Percentiles rank a stretch among this genome's conserved stretches.
Evolutionary conservation across 2,329 filamentous ascomycete genomes (phyloP).

Genomic region (Teratosphaeria epicoccoides): DNA sequence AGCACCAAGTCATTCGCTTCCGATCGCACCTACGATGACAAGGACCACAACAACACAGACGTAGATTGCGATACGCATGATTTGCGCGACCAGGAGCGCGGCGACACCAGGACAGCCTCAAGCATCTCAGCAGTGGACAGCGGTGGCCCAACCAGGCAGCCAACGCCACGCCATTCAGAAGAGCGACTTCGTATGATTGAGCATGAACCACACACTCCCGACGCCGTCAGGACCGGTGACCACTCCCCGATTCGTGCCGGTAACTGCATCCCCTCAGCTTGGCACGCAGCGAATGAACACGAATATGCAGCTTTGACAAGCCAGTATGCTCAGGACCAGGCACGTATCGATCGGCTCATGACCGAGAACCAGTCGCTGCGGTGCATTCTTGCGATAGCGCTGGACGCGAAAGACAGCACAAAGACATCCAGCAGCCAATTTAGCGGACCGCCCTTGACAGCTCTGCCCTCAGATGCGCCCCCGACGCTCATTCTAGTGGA

Average conservation of each 20-base stretch:
- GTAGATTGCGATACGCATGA: too few relatives aligned
- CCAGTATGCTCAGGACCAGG: not conserved
- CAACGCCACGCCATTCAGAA: not conserved
- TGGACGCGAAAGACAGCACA: not conserved
- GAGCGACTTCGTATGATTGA: not conserved
- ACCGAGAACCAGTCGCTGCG: not conserved
- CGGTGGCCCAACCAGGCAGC: not conserved
- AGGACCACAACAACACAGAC: not conserved
- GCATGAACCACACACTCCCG: not conserved
- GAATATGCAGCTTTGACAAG: not conserved
- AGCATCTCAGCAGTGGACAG: not conserved
- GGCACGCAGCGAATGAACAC: not conserved
- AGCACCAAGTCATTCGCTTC: not conserved
- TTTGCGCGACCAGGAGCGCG: too few relatives aligned
- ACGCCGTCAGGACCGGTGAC: not conserved
- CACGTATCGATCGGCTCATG: not conserved
- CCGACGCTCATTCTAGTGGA: not conserved
- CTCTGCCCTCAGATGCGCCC: not conserved
- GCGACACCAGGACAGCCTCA: too few relatives aligned
- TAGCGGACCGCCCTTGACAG: not conserved
- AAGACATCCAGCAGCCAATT: not conserved
- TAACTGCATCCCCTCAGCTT: not conserved
- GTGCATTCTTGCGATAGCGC: not conserved
- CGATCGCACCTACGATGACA: not conserved
- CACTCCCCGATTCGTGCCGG: not conserved